Base-by-base conservation (phyloP, 805 yeast genomes). In the Candida montana region DNA sequence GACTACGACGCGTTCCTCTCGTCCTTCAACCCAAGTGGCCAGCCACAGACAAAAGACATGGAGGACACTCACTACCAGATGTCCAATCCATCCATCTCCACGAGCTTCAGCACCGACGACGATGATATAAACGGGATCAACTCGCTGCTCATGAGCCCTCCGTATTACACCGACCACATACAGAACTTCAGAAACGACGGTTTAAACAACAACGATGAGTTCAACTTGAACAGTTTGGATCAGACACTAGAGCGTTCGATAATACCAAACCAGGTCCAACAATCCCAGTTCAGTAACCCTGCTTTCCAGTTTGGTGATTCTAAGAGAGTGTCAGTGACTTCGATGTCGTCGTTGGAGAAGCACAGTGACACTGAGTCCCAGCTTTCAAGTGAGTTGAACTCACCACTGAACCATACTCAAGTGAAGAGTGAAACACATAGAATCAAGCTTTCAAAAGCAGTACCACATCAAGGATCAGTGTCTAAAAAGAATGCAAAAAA, bases 1-100 rank as follows among this genome's bases (percentile, higher is more conserved):
- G 62, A 59, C 44, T 58, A 59, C 45, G 64, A 58, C 35, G 54
- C 58, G 30, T 55, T 59, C 32, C 45, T 59, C 18, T 56, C 59
- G 11, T 54, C 62, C 9, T 51, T 56, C 31, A 48, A 37, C 33
- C 26, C 24, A 36, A 34, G 35, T 31, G 33, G 20, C 42, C 34
- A 35, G 40, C 39, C 32, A 30, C 31, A 15, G 36, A 35, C 34
- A 20, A 33, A 33, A 26, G 40, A 38, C 44, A 18, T 43, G 33
- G 44, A 33, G 35, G 44, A 44, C 24, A 33, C 40, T 11, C 47
- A 31, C 19, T 19, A 26, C 24, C 47, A 40, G 19, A 33, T 43
- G 7, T 34, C 46, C 2, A 47, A 47, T 28, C 51, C 42, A 7
- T 46, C 49, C 2, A 19, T 43, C 6, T 42, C 49, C 13, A 35